Percentiles rank a stretch among this genome's conserved stretches.
These are phyloP conservation scores for Cyclotella cryptica DNA, from an alignment of 108 stramenopile genomes.

Conservation along the genomic window DNA sequence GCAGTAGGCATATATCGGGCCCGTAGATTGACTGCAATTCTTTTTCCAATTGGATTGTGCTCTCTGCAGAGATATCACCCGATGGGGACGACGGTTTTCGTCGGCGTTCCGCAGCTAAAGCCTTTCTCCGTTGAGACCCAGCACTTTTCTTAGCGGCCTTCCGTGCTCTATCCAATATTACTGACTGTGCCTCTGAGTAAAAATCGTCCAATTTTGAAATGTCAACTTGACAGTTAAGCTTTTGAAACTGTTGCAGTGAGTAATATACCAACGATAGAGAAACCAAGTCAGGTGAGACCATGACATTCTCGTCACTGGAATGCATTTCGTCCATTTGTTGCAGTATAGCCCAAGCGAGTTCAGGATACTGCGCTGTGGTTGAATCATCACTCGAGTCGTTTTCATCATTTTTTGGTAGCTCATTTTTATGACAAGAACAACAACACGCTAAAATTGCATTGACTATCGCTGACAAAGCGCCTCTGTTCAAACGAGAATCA, in stretches of 20 bases:
- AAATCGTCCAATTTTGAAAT: background rate
- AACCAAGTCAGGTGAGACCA: slow-evolving; percentile 38
- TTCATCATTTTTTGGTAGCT: slow-evolving; percentile 37
- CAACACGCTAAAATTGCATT: slow-evolving; percentile 68
- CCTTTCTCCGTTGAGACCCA: slow-evolving; percentile 67
- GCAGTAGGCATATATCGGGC: slow-evolving; percentile 59
- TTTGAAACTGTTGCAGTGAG: no score
- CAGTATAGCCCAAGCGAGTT: slow-evolving; percentile 28
- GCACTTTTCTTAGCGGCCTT: slow-evolving; percentile 63
- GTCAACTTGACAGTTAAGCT: background rate
- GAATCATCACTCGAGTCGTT: background rate
- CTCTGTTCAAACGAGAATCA: slow-evolving; percentile 26
- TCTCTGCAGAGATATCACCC: background rate
- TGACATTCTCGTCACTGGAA: slow-evolving; percentile 22
- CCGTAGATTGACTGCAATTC: slow-evolving; percentile 54
- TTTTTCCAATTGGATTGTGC: slow-evolving; percentile 32
- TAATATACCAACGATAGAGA: slow-evolving; percentile 28
- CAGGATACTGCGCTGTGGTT: background rate
- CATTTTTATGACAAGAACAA: slow-evolving; percentile 29
- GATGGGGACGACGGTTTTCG: background rate
- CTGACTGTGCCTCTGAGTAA: slow-evolving; percentile 10
- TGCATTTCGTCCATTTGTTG: slow-evolving; percentile 39
- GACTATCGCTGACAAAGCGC: slow-evolving; percentile 51
- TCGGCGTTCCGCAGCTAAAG: slow-evolving; percentile 60
- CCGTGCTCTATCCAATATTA: slow-evolving; percentile 59